phyloP scores from a whole-genome alignment of 257 asterid genomes.

The Nyctanthes arbortristis region DNA sequence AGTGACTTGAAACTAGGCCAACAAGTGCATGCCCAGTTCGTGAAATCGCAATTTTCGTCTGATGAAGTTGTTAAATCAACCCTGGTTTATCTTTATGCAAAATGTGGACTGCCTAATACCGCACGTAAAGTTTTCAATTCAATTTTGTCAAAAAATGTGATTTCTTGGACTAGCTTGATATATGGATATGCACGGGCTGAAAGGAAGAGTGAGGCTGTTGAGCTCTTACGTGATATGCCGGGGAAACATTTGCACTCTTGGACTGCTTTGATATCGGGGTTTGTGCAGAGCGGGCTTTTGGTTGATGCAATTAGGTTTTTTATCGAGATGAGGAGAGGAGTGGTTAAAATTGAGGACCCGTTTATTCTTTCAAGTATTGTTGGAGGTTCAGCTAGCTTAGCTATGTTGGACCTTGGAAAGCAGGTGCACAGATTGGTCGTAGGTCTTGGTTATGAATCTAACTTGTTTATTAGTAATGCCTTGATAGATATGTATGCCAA shows the following conservation, averaged over 20 bases:
- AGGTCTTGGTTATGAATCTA: conserved; percentile 54
- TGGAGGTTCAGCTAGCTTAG: conserved; percentile 59
- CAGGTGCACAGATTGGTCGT: conserved; percentile 73
- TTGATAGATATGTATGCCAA: conserved; percentile 86
- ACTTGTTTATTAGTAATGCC: conserved; percentile 47
- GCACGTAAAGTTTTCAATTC: conserved; percentile 57
- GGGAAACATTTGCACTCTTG: conserved; percentile 47
- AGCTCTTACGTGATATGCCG: conserved; percentile 40
- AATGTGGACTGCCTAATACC: conserved; percentile 57
- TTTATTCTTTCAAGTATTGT: conserved; percentile 62
- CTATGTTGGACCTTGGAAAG: conserved; percentile 61
- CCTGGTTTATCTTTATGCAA: conserved; percentile 71
- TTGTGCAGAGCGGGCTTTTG: conserved; percentile 59
- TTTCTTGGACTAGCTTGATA: conserved; percentile 71
- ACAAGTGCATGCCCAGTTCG: conserved; percentile 68
- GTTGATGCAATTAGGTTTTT: conserved; percentile 53
- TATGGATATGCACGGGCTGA: conserved; percentile 70
- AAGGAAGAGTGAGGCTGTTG: conserved; percentile 56
- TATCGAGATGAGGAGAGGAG: conserved; percentile 56
- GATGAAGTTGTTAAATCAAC: conserved; percentile 83
- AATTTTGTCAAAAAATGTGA: conserved; percentile 46
- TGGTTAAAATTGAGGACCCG: conserved; percentile 46
- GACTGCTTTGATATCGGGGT: conserved; percentile 73
- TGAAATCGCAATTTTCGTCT: conserved; percentile 40
- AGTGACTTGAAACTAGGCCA: conserved; percentile 46